These are phyloP conservation scores for Lipomyces mesembrius DNA, from an alignment of 805 yeast species.

Conservation along the genomic window DNA sequence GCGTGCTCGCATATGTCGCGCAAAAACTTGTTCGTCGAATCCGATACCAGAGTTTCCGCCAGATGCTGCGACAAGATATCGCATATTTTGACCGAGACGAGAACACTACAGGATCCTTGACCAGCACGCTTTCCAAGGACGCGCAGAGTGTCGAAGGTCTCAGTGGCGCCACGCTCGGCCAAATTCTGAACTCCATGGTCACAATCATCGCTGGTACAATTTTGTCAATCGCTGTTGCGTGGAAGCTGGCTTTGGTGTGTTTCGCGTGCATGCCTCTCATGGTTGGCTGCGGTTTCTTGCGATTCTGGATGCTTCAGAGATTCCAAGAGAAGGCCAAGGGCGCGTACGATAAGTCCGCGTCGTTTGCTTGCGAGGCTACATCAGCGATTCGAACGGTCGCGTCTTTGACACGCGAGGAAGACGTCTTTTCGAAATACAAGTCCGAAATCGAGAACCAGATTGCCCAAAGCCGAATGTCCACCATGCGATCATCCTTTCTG, in stretches of 20 bases:
- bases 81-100: conserved; percentile 41
- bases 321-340: conserved; percentile 47
- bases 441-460: conserved; percentile 23
- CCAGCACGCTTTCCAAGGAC: conserved; percentile 40
- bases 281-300: conserved; percentile 49
- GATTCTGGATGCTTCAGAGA: conserved; percentile 45
- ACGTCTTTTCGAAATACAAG: conserved; percentile 44
- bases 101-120: conserved; percentile 41
- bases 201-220: conserved; percentile 46
- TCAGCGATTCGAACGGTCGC: conserved; percentile 51
- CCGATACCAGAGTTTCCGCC: conserved; percentile 39
- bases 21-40: conserved; percentile 39
- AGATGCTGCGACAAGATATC: conserved; percentile 42
- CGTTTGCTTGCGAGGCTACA: conserved; percentile 50
- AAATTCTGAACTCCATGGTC: conserved; percentile 43
- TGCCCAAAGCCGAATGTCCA: conserved; percentile 45
- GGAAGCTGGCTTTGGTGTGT: conserved; percentile 52
- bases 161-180: conserved; percentile 44
- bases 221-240: conserved; percentile 48
- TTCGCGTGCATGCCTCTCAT: conserved; percentile 46
- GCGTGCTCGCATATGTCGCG: conserved; percentile 41
- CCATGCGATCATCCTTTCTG: conserved; percentile 42
- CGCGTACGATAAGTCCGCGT: conserved; percentile 48
- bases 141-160: conserved; percentile 43
- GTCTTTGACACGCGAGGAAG: conserved; percentile 50